phyloP scores from a whole-genome alignment of 148 eudicot species.

The Amaranthus palmeri region DNA sequence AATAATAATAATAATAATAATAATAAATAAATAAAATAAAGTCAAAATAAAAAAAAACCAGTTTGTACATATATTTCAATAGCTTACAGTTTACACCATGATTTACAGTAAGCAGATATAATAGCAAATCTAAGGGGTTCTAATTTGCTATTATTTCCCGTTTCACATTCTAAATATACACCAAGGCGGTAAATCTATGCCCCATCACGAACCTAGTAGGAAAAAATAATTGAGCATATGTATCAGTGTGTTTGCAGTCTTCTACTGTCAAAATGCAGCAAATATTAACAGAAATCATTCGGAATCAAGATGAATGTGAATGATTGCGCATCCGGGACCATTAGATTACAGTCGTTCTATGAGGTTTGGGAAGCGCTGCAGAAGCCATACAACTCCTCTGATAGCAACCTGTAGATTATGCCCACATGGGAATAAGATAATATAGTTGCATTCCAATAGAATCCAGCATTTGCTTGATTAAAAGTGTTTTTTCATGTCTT shows the following conservation, averaged over 20 bases:
- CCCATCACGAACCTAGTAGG: neutral
- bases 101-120: neutral
- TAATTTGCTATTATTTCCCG: neutral
- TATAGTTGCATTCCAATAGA: no score
- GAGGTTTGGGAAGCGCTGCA: constrained; percentile 62
- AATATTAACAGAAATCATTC: neutral
- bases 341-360: constrained; percentile 38
- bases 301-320: neutral
- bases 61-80: neutral
- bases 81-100: neutral
- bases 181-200: neutral
- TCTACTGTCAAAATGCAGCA: neutral
- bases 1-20: no score
- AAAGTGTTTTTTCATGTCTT: no score
- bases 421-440: neutral
- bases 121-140: neutral
- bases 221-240: neutral
- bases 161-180: neutral
- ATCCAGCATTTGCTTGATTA: no score
- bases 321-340: neutral
- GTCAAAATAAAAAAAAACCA: neutral
- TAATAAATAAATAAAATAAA: neutral
- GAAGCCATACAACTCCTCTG: constrained; percentile 74
- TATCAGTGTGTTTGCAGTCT: neutral
- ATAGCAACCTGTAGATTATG: constrained; percentile 48